Evolutionary conservation across 495 filamentous ascomycete species (phyloP).

Genomic region (Filosporella fistucella): DNA sequence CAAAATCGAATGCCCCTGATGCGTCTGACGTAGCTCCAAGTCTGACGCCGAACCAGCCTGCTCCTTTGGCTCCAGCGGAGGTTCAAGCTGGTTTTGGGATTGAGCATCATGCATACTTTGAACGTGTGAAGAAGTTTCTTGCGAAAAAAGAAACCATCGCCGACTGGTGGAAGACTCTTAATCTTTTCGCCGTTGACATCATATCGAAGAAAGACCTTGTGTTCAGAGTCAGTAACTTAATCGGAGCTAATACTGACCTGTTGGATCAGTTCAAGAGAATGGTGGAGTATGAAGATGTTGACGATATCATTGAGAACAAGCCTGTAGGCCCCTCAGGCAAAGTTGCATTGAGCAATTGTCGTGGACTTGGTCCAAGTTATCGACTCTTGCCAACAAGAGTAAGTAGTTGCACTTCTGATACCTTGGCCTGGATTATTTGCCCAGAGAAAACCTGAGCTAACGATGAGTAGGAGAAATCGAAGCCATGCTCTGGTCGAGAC

Average conservation of each 20-base stretch:
- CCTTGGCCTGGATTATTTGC: no score
- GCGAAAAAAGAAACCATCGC: slow-evolving; percentile 85
- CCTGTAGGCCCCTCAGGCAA: slow-evolving; percentile 66
- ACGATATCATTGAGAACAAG: slow-evolving; percentile 74
- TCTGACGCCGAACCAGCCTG: slow-evolving; percentile 79
- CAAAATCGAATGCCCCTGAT: slow-evolving; percentile 60
- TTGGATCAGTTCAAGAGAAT: slow-evolving; percentile 82
- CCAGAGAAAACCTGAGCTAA: no score
- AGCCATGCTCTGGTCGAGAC: slow-evolving; percentile 88
- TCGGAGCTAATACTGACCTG: slow-evolving; percentile 82
- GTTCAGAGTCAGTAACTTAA: slow-evolving; percentile 76
- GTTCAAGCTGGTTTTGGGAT: slow-evolving; percentile 47
- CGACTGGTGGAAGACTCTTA: slow-evolving; percentile 94
- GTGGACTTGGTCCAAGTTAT: slow-evolving; percentile 91
- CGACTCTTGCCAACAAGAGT: slow-evolving; percentile 76
- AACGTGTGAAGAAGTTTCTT: slow-evolving; percentile 93
- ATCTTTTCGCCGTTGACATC: slow-evolving; percentile 85
- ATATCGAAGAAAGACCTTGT: slow-evolving; percentile 78
- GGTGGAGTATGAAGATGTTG: slow-evolving; percentile 64
- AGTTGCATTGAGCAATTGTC: slow-evolving; percentile 88
- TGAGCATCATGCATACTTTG: slow-evolving; percentile 91
- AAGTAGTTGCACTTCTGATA: slow-evolving; percentile 23
- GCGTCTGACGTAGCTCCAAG: slow-evolving; percentile 55
- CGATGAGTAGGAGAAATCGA: slow-evolving; percentile 61
- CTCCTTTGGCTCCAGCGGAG: slow-evolving; percentile 72